Conservation (phyloP, 768 basidiomycete genomes). For the Mycena pura region DNA sequence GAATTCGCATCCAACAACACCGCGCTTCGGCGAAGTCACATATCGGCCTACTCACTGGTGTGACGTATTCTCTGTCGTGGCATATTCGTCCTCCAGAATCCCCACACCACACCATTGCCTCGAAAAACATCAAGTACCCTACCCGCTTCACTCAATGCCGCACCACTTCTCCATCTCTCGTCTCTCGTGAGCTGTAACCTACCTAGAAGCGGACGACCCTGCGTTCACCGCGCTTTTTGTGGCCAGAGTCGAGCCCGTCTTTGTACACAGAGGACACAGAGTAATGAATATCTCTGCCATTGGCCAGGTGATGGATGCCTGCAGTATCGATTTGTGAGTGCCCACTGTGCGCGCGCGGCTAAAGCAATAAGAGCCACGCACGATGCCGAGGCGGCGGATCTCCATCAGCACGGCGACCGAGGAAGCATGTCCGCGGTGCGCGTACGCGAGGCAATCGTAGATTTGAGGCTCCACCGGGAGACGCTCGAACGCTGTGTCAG, state of each 20-base stretch:
- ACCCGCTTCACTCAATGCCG: too few relatives aligned
- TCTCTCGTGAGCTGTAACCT: too few relatives aligned
- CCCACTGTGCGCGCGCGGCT: background rate
- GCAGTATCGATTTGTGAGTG: background rate
- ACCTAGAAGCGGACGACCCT: constrained; percentile 14
- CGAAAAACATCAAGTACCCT: too few relatives aligned
- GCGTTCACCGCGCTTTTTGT: constrained; percentile 11
- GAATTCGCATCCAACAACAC: too few relatives aligned
- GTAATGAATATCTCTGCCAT: constrained; percentile 73
- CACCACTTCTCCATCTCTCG: too few relatives aligned
- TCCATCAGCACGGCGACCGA: constrained; percentile 62
- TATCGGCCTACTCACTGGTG: too few relatives aligned
- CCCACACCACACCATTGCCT: too few relatives aligned
- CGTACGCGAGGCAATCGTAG: constrained; percentile 72
- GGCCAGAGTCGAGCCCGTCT: background rate
- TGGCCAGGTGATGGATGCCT: constrained; percentile 76
- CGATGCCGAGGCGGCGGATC: constrained; percentile 63
- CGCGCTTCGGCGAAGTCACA: too few relatives aligned
- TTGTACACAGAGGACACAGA: constrained; percentile 58
- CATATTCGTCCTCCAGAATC: too few relatives aligned
- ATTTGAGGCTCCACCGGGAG: constrained; percentile 72
- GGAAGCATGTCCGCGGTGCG: constrained; percentile 64
- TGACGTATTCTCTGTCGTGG: too few relatives aligned
- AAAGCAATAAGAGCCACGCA: constrained; percentile 41
- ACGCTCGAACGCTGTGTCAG: constrained; percentile 58